Conservation (phyloP, 495 filamentous ascomycete species). For the Hyaloscypha hepaticicola region DNA sequence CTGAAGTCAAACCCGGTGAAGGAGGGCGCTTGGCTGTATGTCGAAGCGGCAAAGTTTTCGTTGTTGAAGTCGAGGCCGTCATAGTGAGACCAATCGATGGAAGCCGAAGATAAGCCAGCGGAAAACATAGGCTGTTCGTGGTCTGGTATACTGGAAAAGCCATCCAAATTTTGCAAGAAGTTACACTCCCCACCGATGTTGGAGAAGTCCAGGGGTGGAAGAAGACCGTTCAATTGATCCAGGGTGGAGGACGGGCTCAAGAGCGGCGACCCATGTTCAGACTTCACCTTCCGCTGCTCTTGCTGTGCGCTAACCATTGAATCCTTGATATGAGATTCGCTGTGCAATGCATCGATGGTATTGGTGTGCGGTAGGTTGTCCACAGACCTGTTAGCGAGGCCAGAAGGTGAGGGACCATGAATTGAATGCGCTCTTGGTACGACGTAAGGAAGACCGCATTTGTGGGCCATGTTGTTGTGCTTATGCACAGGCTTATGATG, state of each 20-base stretch:
- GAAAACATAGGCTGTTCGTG: constrained; percentile 66
- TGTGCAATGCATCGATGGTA: constrained; percentile 37
- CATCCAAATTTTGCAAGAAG: constrained; percentile 53
- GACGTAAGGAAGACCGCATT: constrained; percentile 78
- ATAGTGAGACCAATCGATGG: constrained; percentile 75
- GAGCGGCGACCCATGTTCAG: constrained; percentile 70
- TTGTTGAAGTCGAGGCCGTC: constrained; percentile 57
- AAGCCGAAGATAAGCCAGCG: constrained; percentile 57
- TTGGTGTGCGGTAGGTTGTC: constrained; percentile 61
- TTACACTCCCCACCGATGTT: constrained; percentile 47
- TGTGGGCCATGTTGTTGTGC: constrained; percentile 82
- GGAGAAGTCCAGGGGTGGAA: constrained; percentile 66
- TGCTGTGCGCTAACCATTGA: constrained; percentile 48
- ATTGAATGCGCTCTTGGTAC: constrained; percentile 72
- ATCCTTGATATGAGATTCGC: constrained; percentile 41
- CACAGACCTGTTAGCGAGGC: constrained; percentile 63
- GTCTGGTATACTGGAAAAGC: constrained; percentile 51
- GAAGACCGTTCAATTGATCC: constrained; percentile 57
- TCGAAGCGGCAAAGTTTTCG: constrained; percentile 55
- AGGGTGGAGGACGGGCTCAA: constrained; percentile 52
- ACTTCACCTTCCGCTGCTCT: constrained; percentile 57
- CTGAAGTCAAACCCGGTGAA: constrained; percentile 66
- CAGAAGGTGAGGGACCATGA: constrained; percentile 49
- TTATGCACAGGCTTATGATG: constrained; percentile 93
- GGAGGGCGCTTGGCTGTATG: constrained; percentile 68